Conservation (phyloP, 2,329 filamentous ascomycete species). For the Aspergillus tamarii region DNA sequence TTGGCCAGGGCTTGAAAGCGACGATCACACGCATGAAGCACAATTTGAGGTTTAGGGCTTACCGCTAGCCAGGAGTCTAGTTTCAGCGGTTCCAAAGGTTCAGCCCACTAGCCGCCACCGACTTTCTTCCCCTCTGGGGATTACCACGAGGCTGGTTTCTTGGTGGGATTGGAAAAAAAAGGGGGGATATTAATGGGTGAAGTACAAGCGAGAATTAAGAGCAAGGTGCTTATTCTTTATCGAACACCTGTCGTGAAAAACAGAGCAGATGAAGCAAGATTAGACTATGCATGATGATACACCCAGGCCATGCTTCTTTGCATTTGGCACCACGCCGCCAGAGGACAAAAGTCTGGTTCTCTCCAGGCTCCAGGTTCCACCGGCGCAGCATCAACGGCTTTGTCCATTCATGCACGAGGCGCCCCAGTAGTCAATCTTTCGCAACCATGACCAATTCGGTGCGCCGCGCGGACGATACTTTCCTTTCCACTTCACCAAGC, state of each 20-base stretch:
- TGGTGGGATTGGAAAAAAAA: background rate
- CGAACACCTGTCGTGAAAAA: background rate
- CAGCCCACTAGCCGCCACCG: background rate
- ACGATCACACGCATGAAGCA: background rate
- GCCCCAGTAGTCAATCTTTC: slow-evolving; percentile 2
- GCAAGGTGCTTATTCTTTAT: background rate
- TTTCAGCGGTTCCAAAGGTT: background rate
- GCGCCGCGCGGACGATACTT: background rate
- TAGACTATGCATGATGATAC: too few species aligned
- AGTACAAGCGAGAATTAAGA: too few species aligned
- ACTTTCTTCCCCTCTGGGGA: background rate
- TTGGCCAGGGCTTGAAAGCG: background rate
- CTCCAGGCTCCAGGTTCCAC: background rate
- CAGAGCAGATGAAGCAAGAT: background rate
- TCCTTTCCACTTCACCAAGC: background rate
- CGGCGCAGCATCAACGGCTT: background rate
- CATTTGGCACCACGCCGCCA: background rate
- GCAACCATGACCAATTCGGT: background rate
- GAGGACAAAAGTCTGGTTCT: background rate
- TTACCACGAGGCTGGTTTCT: background rate
- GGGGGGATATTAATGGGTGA: background rate
- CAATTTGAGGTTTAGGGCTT: background rate
- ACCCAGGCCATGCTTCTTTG: background rate
- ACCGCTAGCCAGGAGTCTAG: background rate
- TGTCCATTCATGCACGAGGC: background rate